These are phyloP conservation scores for Russula sp. DNA, from an alignment of 768 basidiomycete genomes.

Conservation along the genomic window DNA sequence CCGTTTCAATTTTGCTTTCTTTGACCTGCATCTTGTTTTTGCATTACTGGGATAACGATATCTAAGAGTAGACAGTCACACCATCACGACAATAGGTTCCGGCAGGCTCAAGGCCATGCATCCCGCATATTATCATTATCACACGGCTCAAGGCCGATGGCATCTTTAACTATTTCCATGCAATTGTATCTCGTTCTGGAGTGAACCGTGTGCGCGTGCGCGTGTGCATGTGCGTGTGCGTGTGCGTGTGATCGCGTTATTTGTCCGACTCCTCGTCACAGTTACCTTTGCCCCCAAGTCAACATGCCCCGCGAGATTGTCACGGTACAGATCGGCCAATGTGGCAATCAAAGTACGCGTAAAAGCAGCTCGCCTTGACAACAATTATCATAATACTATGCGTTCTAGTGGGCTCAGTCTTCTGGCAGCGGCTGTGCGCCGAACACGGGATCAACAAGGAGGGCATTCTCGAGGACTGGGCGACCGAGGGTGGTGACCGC, in stretches of 20 bases:
- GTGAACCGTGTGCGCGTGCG: background rate
- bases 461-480: constrained; percentile 96
- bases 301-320: constrained; percentile 80
- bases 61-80: constrained; percentile 18
- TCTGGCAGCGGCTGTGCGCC: constrained; percentile 96
- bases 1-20: constrained; percentile 10
- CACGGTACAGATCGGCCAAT: constrained; percentile 83
- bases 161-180: constrained; percentile 19
- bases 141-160: constrained; percentile 25
- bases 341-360: constrained; percentile 77
- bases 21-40: constrained; percentile 12
- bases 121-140: constrained; percentile 23
- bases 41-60: constrained; percentile 20
- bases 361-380: constrained; percentile 19
- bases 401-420: constrained; percentile 84
- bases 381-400: background rate
- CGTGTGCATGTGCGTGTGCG: background rate
- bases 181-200: constrained; percentile 18
- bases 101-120: constrained; percentile 23
- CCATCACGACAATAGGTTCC: constrained; percentile 11
- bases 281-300: background rate
- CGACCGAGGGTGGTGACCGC: constrained; percentile 89
- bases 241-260: background rate
- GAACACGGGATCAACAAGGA: constrained; percentile 97
- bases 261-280: too few relatives aligned